phyloP scores from a whole-genome alignment of 306 rosid species.

The Lupinus albus region DNA sequence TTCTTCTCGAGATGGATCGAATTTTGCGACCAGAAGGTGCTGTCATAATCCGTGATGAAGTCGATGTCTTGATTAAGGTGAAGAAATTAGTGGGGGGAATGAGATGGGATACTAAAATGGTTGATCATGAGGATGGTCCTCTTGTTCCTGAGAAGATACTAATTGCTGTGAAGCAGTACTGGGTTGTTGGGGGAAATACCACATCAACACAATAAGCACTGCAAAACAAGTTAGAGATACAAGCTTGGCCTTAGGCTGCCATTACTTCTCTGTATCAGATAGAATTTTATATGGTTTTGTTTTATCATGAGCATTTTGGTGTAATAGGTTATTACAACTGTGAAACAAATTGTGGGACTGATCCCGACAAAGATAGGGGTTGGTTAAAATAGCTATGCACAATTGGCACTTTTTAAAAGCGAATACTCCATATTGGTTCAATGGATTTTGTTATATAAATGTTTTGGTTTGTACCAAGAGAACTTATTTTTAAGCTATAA shows the following conservation, averaged over 20 bases:
- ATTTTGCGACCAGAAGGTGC: conserved; percentile 87
- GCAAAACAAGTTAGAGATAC: conserved; percentile 8
- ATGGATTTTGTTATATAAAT: conserved; percentile 5
- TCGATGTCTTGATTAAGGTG: conserved; percentile 67
- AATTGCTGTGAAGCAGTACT: conserved; percentile 81
- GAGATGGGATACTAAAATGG: conserved; percentile 90
- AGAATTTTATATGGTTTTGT: conserved; percentile 32
- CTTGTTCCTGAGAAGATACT: conserved; percentile 79
- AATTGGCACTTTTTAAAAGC: conserved; percentile 28
- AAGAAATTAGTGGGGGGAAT: conserved; percentile 77
- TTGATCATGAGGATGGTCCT: conserved; percentile 91
- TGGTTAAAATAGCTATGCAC: conserved; percentile 38
- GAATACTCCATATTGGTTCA: neutral
- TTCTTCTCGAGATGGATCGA: conserved; percentile 86
- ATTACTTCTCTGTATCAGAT: conserved; percentile 17
- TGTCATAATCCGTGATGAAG: conserved; percentile 80
- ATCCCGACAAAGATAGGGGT: conserved; percentile 32
- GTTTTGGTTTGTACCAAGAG: conserved; percentile 11
- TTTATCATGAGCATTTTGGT: conserved; percentile 37
- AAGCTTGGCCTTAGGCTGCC: conserved; percentile 32
- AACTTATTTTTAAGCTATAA: conserved; percentile 13
- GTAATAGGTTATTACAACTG: conserved; percentile 29
- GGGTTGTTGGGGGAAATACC: conserved; percentile 72
- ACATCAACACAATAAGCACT: conserved; percentile 51
- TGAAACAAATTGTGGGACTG: too few relatives aligned